phyloP scores from a whole-genome alignment of 768 basidiomycete genomes.

The Polyporus arcularius region DNA sequence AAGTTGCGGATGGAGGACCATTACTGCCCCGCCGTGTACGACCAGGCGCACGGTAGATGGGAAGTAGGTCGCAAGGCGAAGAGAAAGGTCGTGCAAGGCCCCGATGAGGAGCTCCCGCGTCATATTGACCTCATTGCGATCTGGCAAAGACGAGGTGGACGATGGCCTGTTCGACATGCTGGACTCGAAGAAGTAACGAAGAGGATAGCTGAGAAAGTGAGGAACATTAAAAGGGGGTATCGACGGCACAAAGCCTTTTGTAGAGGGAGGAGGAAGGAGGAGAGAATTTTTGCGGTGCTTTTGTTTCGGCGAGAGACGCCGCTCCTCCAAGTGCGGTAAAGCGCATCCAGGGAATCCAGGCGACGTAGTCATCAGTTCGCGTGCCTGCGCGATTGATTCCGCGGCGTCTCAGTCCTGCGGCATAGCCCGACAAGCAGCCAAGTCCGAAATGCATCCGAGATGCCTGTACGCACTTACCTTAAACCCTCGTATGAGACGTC shows the following conservation, averaged over 20 bases:
- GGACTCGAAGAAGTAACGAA: neutral
- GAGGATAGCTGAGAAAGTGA: constrained; percentile 3
- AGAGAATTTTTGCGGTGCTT: neutral
- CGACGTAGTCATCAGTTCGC: neutral
- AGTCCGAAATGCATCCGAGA: neutral
- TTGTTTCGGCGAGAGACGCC: neutral
- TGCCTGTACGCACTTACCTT: neutral
- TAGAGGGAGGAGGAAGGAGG: constrained; percentile 10
- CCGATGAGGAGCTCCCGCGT: constrained; percentile 36
- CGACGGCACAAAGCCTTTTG: constrained; percentile 19
- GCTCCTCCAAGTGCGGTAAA: neutral
- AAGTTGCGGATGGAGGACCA: constrained; percentile 61
- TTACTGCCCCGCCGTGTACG: constrained; percentile 73
- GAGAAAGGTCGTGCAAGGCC: constrained; percentile 56
- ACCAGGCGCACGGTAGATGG: constrained; percentile 58
- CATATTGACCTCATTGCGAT: constrained; percentile 40
- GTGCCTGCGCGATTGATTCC: neutral
- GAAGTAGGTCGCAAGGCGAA: constrained; percentile 47
- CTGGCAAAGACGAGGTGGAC: constrained; percentile 14
- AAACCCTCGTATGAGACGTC: neutral
- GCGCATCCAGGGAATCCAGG: neutral
- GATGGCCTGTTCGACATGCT: constrained; percentile 5
- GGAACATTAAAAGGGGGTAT: constrained; percentile 19
- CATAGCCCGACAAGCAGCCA: neutral
- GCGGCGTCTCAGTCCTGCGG: neutral